Evolutionary conservation across 2,329 filamentous ascomycete genomes (phyloP).

Genomic region (Stagonosporopsis rhizophila): DNA sequence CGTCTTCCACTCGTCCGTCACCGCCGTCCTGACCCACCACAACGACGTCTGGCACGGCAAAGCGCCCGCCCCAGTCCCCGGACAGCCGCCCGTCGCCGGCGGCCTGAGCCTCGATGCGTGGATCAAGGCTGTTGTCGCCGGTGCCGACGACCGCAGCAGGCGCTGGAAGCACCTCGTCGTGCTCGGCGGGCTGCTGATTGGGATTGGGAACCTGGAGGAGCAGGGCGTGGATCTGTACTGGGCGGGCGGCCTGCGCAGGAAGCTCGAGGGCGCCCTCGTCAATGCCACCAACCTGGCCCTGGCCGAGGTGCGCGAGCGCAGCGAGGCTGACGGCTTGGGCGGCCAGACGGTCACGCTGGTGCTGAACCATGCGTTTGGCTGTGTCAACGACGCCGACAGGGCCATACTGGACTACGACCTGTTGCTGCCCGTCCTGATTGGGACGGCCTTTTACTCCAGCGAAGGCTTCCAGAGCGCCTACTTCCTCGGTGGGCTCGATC

Average conservation of each 20-base stretch:
- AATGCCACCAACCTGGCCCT: constrained; percentile 79
- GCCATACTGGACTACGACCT: constrained; percentile 68
- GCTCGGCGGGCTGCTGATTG: constrained; percentile 78
- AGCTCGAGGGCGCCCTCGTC: constrained; percentile 75
- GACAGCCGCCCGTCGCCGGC: constrained; percentile 48
- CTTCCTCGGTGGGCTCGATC: constrained; percentile 73
- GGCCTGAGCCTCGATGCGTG: constrained; percentile 63
- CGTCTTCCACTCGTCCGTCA: constrained; percentile 73
- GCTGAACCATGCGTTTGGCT: constrained; percentile 77
- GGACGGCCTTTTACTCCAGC: constrained; percentile 70
- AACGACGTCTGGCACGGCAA: constrained; percentile 42
- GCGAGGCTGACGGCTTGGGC: constrained; percentile 58
- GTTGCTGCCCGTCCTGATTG: constrained; percentile 73
- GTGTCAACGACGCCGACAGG: constrained; percentile 68
- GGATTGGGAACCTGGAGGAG: constrained; percentile 62
- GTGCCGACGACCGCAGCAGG: constrained; percentile 66
- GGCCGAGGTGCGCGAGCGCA: constrained; percentile 59
- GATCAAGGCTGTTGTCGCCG: constrained; percentile 65
- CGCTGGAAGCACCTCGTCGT: constrained; percentile 87
- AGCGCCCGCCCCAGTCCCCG: constrained; percentile 36
- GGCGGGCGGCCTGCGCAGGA: constrained; percentile 68
- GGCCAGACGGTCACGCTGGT: constrained; percentile 68
- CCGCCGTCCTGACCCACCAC: constrained; percentile 60
- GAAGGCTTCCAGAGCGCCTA: constrained; percentile 80
- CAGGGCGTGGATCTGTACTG: constrained; percentile 64